Conservation (phyloP, 2,329 filamentous ascomycete genomes). For the Verticillium nonalfalfae region DNA sequence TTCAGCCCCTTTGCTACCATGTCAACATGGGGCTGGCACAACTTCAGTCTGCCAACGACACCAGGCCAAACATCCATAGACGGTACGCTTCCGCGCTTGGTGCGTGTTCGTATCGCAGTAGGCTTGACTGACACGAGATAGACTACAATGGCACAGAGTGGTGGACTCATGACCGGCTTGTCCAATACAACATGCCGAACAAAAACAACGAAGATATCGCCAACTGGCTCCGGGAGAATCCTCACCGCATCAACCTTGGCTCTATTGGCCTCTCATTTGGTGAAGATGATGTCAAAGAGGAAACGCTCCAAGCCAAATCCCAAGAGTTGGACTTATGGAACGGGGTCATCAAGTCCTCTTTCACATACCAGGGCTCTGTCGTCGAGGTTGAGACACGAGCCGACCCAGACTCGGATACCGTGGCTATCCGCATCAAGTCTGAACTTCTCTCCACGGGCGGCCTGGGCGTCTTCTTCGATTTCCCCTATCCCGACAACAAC, state of each 20-base stretch:
- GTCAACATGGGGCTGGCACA: constrained; percentile 44
- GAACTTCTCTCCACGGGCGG: constrained; percentile 26
- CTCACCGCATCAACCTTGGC: constrained; percentile 43
- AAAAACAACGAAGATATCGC: constrained; percentile 32
- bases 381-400: constrained; percentile 37
- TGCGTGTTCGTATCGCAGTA: background rate
- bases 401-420: constrained; percentile 36
- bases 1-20: constrained; percentile 39
- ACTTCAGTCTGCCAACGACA: constrained; percentile 36
- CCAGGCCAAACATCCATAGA: constrained; percentile 20
- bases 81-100: constrained; percentile 1
- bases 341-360: constrained; percentile 35
- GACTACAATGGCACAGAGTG: constrained; percentile 34
- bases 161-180: constrained; percentile 33
- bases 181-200: constrained; percentile 35
- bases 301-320: constrained; percentile 26
- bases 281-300: constrained; percentile 29
- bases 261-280: constrained; percentile 39
- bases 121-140: constrained; percentile 4
- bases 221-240: constrained; percentile 38
- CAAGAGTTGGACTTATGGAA: constrained; percentile 43
- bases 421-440: constrained; percentile 36
- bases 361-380: constrained; percentile 28
- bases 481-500: constrained; percentile 39
- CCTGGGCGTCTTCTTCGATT: constrained; percentile 44